phyloP scores from a whole-genome alignment of 2,329 filamentous ascomycete species.

The Gyromitra esculenta region DNA sequence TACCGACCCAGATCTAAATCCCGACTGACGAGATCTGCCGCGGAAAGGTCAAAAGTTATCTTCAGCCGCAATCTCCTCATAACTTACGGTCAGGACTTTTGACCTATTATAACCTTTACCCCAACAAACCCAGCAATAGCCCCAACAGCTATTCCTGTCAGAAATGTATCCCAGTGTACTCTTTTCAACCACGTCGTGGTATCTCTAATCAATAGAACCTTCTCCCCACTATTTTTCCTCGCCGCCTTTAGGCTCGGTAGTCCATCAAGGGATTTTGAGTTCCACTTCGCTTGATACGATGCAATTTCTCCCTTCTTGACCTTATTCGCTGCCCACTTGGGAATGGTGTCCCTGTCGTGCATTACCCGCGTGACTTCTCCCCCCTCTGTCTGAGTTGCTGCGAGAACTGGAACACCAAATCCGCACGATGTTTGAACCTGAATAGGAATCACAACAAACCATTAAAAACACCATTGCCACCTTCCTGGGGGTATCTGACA shows the following conservation, averaged over 20 bases:
- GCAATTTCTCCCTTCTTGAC: constrained; percentile 65
- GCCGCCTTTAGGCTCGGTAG: constrained; percentile 68
- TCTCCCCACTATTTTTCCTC: constrained; percentile 65
- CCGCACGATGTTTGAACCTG: constrained; percentile 73
- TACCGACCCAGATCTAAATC: neutral
- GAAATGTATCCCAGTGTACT: constrained; percentile 28
- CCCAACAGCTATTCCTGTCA: constrained; percentile 44
- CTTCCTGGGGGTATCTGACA: constrained; percentile 22
- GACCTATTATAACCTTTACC: constrained; percentile 17
- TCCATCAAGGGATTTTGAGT: constrained; percentile 68
- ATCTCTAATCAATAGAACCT: constrained; percentile 58
- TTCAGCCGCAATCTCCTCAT: neutral
- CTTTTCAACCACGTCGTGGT: constrained; percentile 35
- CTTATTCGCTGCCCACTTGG: constrained; percentile 65
- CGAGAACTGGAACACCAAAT: constrained; percentile 69
- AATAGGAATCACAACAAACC: neutral
- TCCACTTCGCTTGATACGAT: constrained; percentile 69
- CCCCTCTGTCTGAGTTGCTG: constrained; percentile 59
- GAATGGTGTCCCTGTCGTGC: constrained; percentile 68
- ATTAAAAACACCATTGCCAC: neutral
- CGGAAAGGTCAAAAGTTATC: neutral
- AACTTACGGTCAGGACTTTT: neutral
- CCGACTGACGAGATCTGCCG: neutral
- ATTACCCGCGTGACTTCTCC: constrained; percentile 59
- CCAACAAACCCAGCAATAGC: constrained; percentile 32